Evolutionary conservation across 805 yeast species (phyloP).

Genomic region (Yarrowia porcina): DNA sequence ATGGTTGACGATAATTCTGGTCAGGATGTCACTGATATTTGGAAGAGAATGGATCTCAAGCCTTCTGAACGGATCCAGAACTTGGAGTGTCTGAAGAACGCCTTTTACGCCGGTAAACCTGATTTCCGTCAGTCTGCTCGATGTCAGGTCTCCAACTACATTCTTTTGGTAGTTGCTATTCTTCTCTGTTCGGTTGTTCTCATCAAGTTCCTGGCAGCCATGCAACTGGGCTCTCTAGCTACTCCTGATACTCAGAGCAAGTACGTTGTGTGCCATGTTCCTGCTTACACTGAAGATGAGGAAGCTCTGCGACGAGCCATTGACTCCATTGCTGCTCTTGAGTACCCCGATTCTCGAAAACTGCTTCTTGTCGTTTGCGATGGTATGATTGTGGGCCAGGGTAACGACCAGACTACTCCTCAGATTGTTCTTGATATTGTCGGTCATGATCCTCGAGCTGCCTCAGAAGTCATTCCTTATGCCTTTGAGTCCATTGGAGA

Average conservation of each 20-base stretch:
- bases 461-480: conserved; percentile 49
- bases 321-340: conserved; percentile 58
- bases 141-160: conserved; percentile 44
- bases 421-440: conserved; percentile 55
- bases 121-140: conserved; percentile 42
- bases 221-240: conserved; percentile 40
- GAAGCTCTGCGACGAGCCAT: conserved; percentile 53
- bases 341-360: conserved; percentile 58
- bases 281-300: conserved; percentile 62
- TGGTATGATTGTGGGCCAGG: conserved; percentile 62
- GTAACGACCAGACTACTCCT: conserved; percentile 57
- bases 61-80: conserved; percentile 33
- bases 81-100: conserved; percentile 40
- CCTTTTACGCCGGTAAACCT: conserved; percentile 42
- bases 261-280: conserved; percentile 47
- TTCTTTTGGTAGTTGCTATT: conserved; percentile 41
- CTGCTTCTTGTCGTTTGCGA: conserved; percentile 55
- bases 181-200: conserved; percentile 40
- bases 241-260: conserved; percentile 41
- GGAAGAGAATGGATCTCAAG: conserved; percentile 33
- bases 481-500: conserved; percentile 61
- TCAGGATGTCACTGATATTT: conserved; percentile 38
- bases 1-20: conserved; percentile 40
- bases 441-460: conserved; percentile 50
- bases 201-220: conserved; percentile 43